Conservation (phyloP, 768 basidiomycete species). For the Agrocybe pediades region DNA sequence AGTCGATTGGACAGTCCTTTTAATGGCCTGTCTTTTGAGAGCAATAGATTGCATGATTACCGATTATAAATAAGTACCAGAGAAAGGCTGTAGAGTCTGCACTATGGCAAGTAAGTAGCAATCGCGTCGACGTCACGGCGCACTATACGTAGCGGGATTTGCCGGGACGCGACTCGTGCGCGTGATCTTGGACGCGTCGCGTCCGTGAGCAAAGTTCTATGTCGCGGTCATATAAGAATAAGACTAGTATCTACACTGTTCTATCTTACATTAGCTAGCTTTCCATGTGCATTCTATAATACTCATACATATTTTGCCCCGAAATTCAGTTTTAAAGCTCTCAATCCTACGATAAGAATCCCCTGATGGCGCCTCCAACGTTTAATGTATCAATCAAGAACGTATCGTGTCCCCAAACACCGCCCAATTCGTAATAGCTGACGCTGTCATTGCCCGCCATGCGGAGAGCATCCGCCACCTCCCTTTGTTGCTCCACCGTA, state of each 20-base stretch:
- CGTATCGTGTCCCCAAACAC: constrained; percentile 99
- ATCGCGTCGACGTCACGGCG: no score
- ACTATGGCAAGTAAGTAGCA: no score
- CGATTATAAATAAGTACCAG: background rate
- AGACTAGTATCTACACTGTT: background rate
- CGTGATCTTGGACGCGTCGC: background rate
- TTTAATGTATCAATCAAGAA: constrained; percentile 90
- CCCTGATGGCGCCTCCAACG: constrained; percentile 89
- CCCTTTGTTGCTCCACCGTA: constrained; percentile 96
- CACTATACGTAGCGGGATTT: no score
- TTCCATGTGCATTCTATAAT: no score
- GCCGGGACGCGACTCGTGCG: background rate
- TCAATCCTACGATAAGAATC: constrained; percentile 65
- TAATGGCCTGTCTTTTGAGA: no score
- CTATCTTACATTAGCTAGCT: no score
- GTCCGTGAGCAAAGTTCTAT: background rate
- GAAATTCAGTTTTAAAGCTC: background rate
- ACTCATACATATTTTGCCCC: no score
- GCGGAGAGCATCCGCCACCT: constrained; percentile 89
- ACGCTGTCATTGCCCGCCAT: constrained; percentile 88
- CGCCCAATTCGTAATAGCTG: constrained; percentile 95
- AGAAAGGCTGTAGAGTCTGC: no score
- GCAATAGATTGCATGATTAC: background rate
- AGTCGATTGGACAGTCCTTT: no score
- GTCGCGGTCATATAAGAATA: background rate